These are phyloP conservation scores for Aureobasidium pullulans DNA, from an alignment of 2,329 filamentous ascomycete species.

Conservation along the genomic window DNA sequence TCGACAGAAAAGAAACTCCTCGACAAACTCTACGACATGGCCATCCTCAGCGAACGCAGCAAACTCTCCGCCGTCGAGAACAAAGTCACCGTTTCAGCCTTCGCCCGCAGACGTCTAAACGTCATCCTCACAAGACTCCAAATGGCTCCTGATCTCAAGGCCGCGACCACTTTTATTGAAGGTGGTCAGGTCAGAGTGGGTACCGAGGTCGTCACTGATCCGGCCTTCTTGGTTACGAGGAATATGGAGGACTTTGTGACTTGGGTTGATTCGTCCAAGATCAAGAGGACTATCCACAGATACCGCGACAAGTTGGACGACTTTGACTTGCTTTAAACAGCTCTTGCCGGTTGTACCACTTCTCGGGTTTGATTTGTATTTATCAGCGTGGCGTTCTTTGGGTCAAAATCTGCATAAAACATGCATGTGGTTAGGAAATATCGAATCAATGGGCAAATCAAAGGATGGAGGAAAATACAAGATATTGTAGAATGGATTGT, in stretches of 20 bases:
- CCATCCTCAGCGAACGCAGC: slow-evolving; percentile 60
- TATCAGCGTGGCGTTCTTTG: slow-evolving; percentile 13
- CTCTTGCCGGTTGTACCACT: too few relatives aligned
- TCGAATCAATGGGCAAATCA: background rate
- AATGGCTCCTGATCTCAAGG: slow-evolving; percentile 87
- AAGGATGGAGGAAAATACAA: background rate
- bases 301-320: slow-evolving; percentile 94
- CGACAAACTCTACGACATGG: slow-evolving; percentile 90
- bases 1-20: slow-evolving; percentile 84
- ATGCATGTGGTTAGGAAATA: background rate
- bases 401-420: background rate
- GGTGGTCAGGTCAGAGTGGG: slow-evolving; percentile 90
- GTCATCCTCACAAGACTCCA: slow-evolving; percentile 84
- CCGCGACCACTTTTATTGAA: slow-evolving; percentile 76
- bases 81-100: slow-evolving; percentile 79
- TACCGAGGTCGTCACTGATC: slow-evolving; percentile 81
- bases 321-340: slow-evolving; percentile 68
- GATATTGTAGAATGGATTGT: slow-evolving; percentile 3
- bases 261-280: slow-evolving; percentile 93
- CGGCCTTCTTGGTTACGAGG: slow-evolving; percentile 80
- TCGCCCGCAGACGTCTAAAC: slow-evolving; percentile 32
- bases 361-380: background rate
- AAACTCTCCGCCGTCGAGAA: slow-evolving; percentile 67
- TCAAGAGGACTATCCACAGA: slow-evolving; percentile 91
- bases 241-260: slow-evolving; percentile 95